These are phyloP conservation scores for Paecilomyces niveus DNA, from an alignment of 2,329 filamentous ascomycete species.

Conservation along the genomic window DNA sequence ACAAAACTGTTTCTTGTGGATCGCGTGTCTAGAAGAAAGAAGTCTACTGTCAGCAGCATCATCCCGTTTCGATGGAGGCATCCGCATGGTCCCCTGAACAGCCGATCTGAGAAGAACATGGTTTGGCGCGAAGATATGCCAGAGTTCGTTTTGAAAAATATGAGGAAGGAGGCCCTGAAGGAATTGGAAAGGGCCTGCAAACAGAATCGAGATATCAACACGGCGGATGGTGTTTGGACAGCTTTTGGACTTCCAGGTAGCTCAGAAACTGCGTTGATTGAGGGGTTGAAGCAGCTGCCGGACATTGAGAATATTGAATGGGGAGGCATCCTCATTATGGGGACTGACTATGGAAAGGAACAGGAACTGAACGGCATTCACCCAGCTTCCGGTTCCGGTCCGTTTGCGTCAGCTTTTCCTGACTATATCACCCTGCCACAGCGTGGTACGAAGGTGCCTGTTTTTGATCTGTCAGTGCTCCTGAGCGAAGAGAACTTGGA, in stretches of 20 bases:
- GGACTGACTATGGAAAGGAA: neutral
- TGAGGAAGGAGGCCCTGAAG: slow-evolving; percentile 29
- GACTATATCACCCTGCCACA: slow-evolving; percentile 24
- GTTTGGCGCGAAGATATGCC: slow-evolving; percentile 45
- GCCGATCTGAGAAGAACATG: slow-evolving; percentile 20
- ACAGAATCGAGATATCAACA: slow-evolving; percentile 10
- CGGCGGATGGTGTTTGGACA: slow-evolving; percentile 19
- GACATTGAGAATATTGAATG: slow-evolving; percentile 20
- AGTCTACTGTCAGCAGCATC: slow-evolving; percentile 10
- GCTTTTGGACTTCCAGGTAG: slow-evolving; percentile 12
- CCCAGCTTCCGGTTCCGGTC: neutral
- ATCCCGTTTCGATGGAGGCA: slow-evolving; percentile 31
- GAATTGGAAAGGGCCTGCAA: slow-evolving; percentile 28
- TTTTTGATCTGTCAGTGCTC: slow-evolving; percentile 29
- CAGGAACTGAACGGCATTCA: neutral
- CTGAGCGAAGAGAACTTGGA: slow-evolving; percentile 23
- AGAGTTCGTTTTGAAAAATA: slow-evolving; percentile 29
- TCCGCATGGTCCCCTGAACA: slow-evolving; percentile 20
- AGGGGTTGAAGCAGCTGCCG: slow-evolving; percentile 14
- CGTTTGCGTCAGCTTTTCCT: slow-evolving; percentile 9
- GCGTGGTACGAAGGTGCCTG: slow-evolving; percentile 22
- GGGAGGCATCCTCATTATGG: slow-evolving; percentile 23
- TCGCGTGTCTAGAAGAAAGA: slow-evolving; percentile 7
- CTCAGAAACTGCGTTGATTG: slow-evolving; percentile 13
- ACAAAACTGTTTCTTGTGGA: slow-evolving; percentile 8